Conservation (phyloP, 2,329 filamentous ascomycete genomes). For the Phialophora macrospora region DNA sequence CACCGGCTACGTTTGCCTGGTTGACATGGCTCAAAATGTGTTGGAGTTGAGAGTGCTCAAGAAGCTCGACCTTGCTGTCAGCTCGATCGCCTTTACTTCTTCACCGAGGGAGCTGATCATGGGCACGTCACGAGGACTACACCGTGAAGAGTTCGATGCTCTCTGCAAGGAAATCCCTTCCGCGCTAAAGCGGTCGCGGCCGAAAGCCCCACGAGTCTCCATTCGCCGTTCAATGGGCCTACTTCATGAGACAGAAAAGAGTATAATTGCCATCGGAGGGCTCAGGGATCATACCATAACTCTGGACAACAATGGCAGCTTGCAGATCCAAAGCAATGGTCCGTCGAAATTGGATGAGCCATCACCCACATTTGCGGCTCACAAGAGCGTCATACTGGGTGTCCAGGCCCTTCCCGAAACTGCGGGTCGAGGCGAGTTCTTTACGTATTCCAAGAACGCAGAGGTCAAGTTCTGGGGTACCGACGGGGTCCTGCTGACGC, state of each 20-base stretch:
- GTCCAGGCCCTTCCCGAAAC: conserved; percentile 68
- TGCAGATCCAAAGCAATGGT: conserved; percentile 62
- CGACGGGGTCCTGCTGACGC: conserved; percentile 69
- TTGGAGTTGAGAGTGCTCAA: conserved; percentile 33
- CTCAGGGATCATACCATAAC: conserved; percentile 71
- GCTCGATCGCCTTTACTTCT: conserved; percentile 27
- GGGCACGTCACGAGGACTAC: conserved; percentile 33
- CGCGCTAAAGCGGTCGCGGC: background rate
- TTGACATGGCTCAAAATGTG: conserved; percentile 57
- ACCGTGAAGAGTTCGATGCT: conserved; percentile 26
- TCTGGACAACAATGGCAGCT: conserved; percentile 74
- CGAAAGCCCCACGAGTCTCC: conserved; percentile 26
- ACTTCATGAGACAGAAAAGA: conserved; percentile 37
- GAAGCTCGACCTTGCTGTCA: conserved; percentile 29
- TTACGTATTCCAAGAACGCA: conserved; percentile 86
- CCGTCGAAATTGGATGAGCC: conserved; percentile 41
- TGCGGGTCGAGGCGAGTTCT: conserved; percentile 71
- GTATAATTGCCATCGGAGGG: conserved; percentile 71
- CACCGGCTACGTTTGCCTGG: conserved; percentile 82
- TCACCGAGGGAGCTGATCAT: conserved; percentile 23
- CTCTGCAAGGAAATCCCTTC: conserved; percentile 12
- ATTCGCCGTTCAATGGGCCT: conserved; percentile 36
- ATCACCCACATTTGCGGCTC: conserved; percentile 56
- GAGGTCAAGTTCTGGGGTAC: conserved; percentile 81
- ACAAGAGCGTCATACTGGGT: conserved; percentile 68